phyloP scores from a whole-genome alignment of 257 asterid genomes.

The Solanum habrochaites region DNA sequence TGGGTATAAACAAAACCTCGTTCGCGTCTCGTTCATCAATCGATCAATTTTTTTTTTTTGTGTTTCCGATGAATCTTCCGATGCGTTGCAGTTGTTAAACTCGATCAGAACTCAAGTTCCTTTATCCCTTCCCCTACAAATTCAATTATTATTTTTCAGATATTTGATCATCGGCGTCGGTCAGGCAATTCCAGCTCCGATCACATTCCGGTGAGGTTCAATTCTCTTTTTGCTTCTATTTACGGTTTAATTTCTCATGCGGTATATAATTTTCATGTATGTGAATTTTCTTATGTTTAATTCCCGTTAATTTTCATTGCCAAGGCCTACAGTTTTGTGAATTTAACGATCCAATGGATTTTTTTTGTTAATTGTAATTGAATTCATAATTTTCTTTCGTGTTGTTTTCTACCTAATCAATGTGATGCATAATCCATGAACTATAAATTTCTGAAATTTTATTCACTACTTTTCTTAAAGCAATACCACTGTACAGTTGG shows the following conservation, averaged over 20 bases:
- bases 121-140: not conserved
- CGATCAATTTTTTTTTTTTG: not conserved
- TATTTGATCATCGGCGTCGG: not conserved
- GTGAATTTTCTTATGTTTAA: not conserved
- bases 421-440: not conserved
- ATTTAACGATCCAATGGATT: not conserved
- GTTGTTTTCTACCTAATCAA: not conserved
- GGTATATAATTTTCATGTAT: not conserved
- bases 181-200: not conserved
- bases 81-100: not conserved
- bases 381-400: not conserved
- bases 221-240: not conserved
- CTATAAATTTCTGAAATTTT: not conserved
- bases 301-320: not conserved
- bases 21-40: not conserved
- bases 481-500: not conserved
- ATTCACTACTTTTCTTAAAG: not conserved
- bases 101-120: not conserved
- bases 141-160: not conserved
- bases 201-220: not conserved
- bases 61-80: not conserved
- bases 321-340: not conserved
- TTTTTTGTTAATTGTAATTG: not conserved
- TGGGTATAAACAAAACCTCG: not conserved
- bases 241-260: not conserved